Evolutionary conservation across 495 filamentous ascomycete species (phyloP).

Genomic region (Penicillium pancosmium): DNA sequence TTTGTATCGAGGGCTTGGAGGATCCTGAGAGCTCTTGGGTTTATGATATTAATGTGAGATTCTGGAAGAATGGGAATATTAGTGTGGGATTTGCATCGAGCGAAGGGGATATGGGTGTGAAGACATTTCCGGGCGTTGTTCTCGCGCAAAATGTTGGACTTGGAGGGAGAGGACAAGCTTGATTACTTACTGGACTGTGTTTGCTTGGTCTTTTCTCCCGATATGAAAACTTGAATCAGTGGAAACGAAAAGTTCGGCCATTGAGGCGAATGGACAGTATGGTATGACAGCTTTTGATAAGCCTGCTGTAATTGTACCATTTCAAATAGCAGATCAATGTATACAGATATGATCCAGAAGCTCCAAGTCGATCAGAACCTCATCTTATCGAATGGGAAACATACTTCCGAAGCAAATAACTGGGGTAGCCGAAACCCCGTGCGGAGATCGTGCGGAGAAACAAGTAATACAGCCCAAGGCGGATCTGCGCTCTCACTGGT

Average conservation of each 20-base stretch:
- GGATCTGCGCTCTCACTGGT: neutral
- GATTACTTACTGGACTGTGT: too few relatives aligned
- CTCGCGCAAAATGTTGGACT: neutral
- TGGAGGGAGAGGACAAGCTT: neutral
- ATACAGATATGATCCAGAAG: neutral
- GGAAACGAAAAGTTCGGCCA: too few relatives aligned
- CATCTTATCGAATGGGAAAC: neutral
- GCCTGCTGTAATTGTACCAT: neutral
- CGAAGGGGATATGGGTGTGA: neutral
- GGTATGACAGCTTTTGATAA: neutral
- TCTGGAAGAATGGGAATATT: neutral
- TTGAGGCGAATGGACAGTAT: neutral
- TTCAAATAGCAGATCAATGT: neutral
- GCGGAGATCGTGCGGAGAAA: slow-evolving; percentile 2
- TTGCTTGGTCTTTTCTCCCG: too few relatives aligned
- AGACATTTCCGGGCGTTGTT: neutral
- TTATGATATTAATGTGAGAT: neutral
- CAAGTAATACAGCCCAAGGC: neutral
- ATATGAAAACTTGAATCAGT: too few relatives aligned
- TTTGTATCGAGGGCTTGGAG: neutral
- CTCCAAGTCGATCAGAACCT: neutral
- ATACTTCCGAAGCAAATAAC: neutral
- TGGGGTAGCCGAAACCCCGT: neutral
- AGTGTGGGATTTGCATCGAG: neutral
- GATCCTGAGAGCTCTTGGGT: neutral